Evolutionary conservation across 164 flowering plant genomes (phyloP).

Genomic region (Umbellularia californica): DNA sequence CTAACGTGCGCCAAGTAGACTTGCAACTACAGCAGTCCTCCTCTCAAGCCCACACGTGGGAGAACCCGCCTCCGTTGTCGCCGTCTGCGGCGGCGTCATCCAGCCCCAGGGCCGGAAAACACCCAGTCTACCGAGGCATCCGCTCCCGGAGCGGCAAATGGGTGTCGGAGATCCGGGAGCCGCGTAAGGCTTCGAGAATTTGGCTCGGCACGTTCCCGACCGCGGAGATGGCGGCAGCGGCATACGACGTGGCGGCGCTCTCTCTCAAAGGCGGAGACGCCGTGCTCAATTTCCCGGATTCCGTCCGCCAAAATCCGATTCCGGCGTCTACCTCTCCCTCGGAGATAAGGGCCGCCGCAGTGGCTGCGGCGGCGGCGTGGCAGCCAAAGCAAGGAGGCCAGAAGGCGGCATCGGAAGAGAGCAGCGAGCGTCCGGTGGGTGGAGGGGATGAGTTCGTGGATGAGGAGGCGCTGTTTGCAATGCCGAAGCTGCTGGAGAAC

Average conservation of each 20-base stretch:
- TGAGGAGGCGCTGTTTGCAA: slow-evolving; percentile 43
- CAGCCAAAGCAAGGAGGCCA: slow-evolving; percentile 1
- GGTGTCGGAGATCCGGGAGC: slow-evolving; percentile 84
- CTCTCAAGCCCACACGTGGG: background rate
- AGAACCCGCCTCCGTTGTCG: background rate
- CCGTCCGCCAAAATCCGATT: slow-evolving; percentile 23
- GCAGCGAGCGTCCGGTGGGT: background rate
- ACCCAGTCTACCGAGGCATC: slow-evolving; percentile 52
- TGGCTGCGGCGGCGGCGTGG: slow-evolving; percentile 28
- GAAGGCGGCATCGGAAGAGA: background rate
- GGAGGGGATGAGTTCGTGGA: slow-evolving; percentile 32
- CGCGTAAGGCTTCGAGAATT: slow-evolving; percentile 54
- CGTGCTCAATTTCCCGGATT: slow-evolving; percentile 54
- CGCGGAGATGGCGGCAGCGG: slow-evolving; percentile 84
- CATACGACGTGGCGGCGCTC: slow-evolving; percentile 72
- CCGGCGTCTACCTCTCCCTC: slow-evolving; percentile 44
- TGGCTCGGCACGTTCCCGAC: slow-evolving; percentile 77
- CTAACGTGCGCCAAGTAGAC: background rate
- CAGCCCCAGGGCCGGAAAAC: slow-evolving; percentile 13
- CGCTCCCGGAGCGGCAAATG: slow-evolving; percentile 66
- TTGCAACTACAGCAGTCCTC: background rate
- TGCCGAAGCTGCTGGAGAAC: slow-evolving; percentile 47
- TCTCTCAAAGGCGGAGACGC: slow-evolving; percentile 53
- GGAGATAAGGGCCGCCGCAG: slow-evolving; percentile 55
- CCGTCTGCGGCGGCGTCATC: background rate